Percentiles rank a stretch among this genome's conserved stretches.
Evolutionary conservation across 2,329 filamentous ascomycete species (phyloP).

Genomic region (Teratosphaeriaceae sp.): DNA sequence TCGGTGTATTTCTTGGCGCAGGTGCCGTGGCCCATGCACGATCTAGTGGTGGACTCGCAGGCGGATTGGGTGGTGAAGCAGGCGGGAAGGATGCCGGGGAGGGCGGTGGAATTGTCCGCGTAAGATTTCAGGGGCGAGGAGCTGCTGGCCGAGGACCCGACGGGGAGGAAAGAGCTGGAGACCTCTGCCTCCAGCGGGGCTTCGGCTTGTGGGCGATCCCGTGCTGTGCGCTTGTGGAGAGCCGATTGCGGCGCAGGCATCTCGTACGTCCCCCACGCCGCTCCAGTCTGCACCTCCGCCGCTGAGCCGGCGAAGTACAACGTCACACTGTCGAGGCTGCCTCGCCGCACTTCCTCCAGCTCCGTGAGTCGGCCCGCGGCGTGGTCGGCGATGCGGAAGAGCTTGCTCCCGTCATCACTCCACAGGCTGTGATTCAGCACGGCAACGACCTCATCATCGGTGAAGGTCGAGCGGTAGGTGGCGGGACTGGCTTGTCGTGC

Average conservation of each 20-base stretch:
- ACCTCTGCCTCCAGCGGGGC: constrained; percentile 12
- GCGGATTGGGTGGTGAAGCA: constrained; percentile 67
- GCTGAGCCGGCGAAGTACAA: too few relatives aligned
- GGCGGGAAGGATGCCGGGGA: constrained; percentile 53
- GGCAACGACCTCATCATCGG: constrained; percentile 11
- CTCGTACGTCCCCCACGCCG: constrained; percentile 27
- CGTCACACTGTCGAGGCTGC: too few relatives aligned
- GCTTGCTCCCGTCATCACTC: neutral
- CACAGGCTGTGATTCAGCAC: constrained; percentile 10
- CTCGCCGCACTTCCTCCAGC: neutral
- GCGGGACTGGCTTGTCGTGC: constrained; percentile 19
- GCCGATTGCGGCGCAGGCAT: constrained; percentile 19
- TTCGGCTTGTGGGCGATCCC: constrained; percentile 15
- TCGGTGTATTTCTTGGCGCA: constrained; percentile 63
- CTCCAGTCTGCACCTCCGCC: constrained; percentile 10
- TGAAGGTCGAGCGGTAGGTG: constrained; percentile 2
- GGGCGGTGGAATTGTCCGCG: constrained; percentile 31
- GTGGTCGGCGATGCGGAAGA: constrained; percentile 15
- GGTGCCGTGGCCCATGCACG: constrained; percentile 74
- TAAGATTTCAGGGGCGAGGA: constrained; percentile 29
- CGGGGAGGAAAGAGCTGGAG: constrained; percentile 11
- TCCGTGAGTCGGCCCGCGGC: constrained; percentile 7
- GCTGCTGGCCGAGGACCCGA: constrained; percentile 21
- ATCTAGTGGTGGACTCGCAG: constrained; percentile 64
- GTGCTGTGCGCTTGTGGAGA: constrained; percentile 19